These are phyloP conservation scores for Coprinopsis marcescibilis DNA, from an alignment of 768 basidiomycete genomes.

Conservation along the genomic window DNA sequence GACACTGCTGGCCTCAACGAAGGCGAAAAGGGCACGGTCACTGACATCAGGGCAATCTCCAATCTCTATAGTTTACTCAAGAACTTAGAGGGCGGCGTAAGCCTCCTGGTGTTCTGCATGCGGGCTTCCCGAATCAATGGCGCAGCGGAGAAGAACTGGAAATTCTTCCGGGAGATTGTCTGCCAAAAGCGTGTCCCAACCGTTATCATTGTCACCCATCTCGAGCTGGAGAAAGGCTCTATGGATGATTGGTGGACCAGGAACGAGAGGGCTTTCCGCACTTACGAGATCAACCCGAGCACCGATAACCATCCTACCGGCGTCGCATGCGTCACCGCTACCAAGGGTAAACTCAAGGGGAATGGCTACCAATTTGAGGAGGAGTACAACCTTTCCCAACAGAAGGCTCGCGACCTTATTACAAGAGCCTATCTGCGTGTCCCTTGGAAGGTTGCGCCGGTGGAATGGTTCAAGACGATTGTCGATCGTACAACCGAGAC, in stretches of 20 bases:
- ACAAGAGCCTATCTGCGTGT: background rate
- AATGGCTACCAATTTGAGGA: slow-evolving; percentile 5
- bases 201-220: slow-evolving; percentile 31
- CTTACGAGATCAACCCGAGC: slow-evolving; percentile 20
- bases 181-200: slow-evolving; percentile 33
- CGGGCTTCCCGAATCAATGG: slow-evolving; percentile 31
- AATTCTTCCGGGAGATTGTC: slow-evolving; percentile 31
- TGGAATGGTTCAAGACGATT: slow-evolving; percentile 7
- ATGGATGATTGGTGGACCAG: slow-evolving; percentile 26
- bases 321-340: slow-evolving; percentile 36
- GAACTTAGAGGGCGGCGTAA: slow-evolving; percentile 29
- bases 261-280: slow-evolving; percentile 23
- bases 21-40: slow-evolving; percentile 10
- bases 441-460: slow-evolving; percentile 6
- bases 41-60: slow-evolving; percentile 16
- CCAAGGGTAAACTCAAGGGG: slow-evolving; percentile 20
- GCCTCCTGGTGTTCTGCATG: slow-evolving; percentile 36
- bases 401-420: slow-evolving; percentile 1
- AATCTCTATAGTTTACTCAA: slow-evolving; percentile 26
- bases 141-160: slow-evolving; percentile 31
- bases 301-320: slow-evolving; percentile 11
- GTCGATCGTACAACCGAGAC: background rate
- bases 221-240: slow-evolving; percentile 27
- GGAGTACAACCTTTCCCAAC: slow-evolving; percentile 10
- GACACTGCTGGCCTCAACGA: slow-evolving; percentile 32